Percentiles rank a stretch among this genome's conserved stretches.
These are phyloP conservation scores for Arabidopsis suecica DNA, from an alignment of 345 rosid genomes.

Conservation along the genomic window DNA sequence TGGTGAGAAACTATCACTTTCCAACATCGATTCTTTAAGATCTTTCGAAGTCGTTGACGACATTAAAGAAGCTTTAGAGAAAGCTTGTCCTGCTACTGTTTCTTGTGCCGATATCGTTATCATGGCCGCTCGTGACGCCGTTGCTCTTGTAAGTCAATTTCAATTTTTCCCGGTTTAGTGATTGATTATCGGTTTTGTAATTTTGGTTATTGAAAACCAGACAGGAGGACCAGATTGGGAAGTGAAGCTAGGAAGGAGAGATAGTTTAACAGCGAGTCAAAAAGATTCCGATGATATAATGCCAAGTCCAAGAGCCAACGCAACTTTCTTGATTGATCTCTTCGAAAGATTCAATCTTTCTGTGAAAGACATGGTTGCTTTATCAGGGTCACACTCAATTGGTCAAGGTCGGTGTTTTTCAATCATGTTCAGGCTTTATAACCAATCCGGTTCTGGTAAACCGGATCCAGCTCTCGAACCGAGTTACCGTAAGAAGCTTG, in stretches of 20 bases:
- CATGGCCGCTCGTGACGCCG: constrained; percentile 91
- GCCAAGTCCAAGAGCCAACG: constrained; percentile 24
- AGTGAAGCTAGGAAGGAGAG: constrained; percentile 15
- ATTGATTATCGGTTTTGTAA: too few relatives aligned
- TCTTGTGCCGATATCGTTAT: constrained; percentile 86
- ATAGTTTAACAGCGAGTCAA: constrained; percentile 22
- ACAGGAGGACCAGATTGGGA: constrained; percentile 40
- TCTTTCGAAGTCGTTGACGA: constrained; percentile 73
- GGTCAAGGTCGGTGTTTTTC: constrained; percentile 94
- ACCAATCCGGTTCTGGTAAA: constrained; percentile 72
- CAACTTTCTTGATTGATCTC: constrained; percentile 21
- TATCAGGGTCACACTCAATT: constrained; percentile 94
- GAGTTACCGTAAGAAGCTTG: constrained; percentile 53
- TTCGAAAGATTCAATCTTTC: constrained; percentile 58
- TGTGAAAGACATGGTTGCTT: constrained; percentile 78
- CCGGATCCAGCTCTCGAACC: constrained; percentile 74
- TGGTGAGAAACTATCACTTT: constrained; percentile 78
- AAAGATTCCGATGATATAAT: constrained; percentile 12
- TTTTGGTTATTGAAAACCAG: constrained; percentile 35
- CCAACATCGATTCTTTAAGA: constrained; percentile 79
- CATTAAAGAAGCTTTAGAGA: constrained; percentile 68
- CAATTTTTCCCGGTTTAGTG: too few relatives aligned
- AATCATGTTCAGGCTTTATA: constrained; percentile 80
- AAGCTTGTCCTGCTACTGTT: constrained; percentile 72
- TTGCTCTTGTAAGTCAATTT: constrained; percentile 59